These are phyloP conservation scores for Poa annua DNA, from an alignment of 176 grass and related monocot genomes.

Conservation along the genomic window DNA sequence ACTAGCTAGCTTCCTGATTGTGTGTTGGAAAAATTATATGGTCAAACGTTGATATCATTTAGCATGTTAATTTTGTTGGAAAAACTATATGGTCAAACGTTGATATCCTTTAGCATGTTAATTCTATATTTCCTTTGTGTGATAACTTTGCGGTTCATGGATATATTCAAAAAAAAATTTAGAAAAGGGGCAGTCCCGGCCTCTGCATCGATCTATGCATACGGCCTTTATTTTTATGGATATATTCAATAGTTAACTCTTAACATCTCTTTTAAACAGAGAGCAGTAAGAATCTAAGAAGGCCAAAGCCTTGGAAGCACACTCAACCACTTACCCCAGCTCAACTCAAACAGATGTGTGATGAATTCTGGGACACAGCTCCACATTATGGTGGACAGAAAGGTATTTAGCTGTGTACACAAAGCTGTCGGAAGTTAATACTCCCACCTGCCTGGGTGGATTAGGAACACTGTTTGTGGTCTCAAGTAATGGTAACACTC, in stretches of 20 bases:
- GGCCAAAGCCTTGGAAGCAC: slow-evolving; percentile 93
- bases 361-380: slow-evolving; percentile 98
- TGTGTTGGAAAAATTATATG: neutral
- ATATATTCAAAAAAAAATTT: too few species aligned
- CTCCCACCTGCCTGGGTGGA: neutral
- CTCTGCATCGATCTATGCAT: too few species aligned
- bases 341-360: slow-evolving; percentile 77
- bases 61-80: too few species aligned
- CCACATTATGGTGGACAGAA: slow-evolving; percentile 97
- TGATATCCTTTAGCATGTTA: neutral
- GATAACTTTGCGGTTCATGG: neutral
- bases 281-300: slow-evolving; percentile 81
- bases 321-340: slow-evolving; percentile 63
- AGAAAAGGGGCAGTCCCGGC: too few species aligned
- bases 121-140: neutral
- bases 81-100: neutral
- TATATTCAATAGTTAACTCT: neutral
- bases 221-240: too few species aligned
- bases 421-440: neutral
- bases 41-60: neutral
- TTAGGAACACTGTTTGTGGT: neutral
- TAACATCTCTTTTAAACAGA: slow-evolving; percentile 51
- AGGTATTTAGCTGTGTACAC: slow-evolving; percentile 49
- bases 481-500: neutral
- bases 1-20: neutral